These are phyloP conservation scores for Tetrahymena thermophila DNA, from an alignment of 73 alveolate genomes.

Conservation along the genomic window DNA sequence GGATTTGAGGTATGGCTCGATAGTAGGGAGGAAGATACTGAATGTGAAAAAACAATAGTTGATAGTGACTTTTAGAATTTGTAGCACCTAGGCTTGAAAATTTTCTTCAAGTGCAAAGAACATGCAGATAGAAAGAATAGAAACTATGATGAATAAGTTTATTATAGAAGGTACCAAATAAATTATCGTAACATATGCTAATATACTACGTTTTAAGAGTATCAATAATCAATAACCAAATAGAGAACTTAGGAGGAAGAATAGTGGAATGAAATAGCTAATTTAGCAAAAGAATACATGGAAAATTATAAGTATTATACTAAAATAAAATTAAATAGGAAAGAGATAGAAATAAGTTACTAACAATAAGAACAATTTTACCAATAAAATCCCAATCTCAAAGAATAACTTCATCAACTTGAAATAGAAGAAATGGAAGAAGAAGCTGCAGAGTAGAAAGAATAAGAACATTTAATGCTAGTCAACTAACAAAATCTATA, in stretches of 20 bases:
- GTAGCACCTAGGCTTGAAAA: background rate
- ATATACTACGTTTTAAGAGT: background rate
- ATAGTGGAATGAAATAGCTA: background rate
- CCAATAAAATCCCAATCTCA: background rate
- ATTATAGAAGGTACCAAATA: background rate
- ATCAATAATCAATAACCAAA: background rate
- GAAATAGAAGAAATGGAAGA: background rate
- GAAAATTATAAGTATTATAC: background rate
- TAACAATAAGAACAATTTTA: background rate
- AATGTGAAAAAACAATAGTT: background rate
- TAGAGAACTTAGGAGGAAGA: background rate
- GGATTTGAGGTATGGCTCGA: background rate
- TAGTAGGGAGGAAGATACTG: background rate
- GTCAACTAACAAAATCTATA: background rate
- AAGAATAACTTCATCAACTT: background rate
- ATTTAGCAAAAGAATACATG: background rate
- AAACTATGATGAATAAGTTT: background rate
- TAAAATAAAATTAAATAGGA: background rate
- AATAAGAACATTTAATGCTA: background rate
- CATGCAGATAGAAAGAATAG: background rate
- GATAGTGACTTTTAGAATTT: background rate
- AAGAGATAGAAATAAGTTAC: background rate
- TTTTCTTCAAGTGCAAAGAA: background rate
- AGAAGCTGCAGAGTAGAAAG: background rate
- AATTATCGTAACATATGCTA: background rate